Evolutionary conservation across 2,329 filamentous ascomycete genomes (phyloP).

Genomic region (Paecilomyces sp.): DNA sequence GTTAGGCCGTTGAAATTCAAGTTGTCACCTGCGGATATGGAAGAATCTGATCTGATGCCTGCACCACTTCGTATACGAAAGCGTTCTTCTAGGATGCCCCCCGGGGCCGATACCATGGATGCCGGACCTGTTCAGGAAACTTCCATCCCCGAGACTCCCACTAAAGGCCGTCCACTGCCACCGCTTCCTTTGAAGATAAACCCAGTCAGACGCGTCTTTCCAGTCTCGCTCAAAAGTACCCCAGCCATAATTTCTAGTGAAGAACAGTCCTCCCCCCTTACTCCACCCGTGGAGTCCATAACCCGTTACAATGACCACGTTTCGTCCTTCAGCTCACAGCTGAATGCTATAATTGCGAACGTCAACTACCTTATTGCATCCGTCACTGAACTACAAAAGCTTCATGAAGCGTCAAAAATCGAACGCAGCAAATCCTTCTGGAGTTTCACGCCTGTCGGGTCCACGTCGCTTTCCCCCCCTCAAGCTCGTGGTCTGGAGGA

Average conservation of each 20-base stretch:
- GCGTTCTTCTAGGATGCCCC: not conserved
- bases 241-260: not conserved
- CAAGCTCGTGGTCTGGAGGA: slow-evolving; percentile 17
- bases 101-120: not conserved
- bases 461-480: not conserved
- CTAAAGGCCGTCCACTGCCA: not conserved
- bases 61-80: slow-evolving; percentile 8
- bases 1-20: not conserved
- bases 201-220: not conserved
- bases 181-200: not conserved
- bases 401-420: slow-evolving; percentile 17
- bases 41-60: slow-evolving; percentile 1
- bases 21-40: not conserved
- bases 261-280: not conserved
- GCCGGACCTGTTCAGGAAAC: not conserved
- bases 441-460: slow-evolving; percentile 25
- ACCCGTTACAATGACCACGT: slow-evolving; percentile 17
- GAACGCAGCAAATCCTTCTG: slow-evolving; percentile 31
- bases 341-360: slow-evolving; percentile 17
- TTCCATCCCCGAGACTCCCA: not conserved
- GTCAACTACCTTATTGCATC: slow-evolving; percentile 19
- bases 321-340: slow-evolving; percentile 16
- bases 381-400: slow-evolving; percentile 15
- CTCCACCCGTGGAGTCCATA: slow-evolving; percentile 7
- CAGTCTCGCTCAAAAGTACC: not conserved